Evolutionary conservation across 345 rosid genomes (phyloP), one percentile per base, ranked within the genome.

Genomic region (Eucalyptus lansdowneana): DNA sequence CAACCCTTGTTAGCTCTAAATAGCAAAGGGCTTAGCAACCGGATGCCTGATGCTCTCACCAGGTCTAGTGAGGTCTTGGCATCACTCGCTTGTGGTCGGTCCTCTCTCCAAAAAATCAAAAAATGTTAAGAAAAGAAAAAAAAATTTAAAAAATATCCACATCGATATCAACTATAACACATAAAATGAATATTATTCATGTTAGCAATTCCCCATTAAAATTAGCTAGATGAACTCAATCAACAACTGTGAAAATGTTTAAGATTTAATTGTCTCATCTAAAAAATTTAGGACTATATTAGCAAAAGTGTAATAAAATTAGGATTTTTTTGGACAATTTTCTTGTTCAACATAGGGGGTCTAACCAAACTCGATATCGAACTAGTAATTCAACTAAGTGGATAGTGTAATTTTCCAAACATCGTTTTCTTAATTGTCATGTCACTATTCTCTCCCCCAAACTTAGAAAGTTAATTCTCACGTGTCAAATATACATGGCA

Each of bases 91-190:
- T 4, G 13, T 24, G 29, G 27, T 0, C 0, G 1, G 14, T 56
- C 29, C 1, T 56, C 14, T 22, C 14, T 56, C 62, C 29, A 56
- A 56, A 56, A 56, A 24, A 56, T 4, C 2, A 25, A 24, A 22
- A 0, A 4, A 10, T 1, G 1, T 2, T 4, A 24, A 56, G 1
- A 10, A 56, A 24, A 21, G 3, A 9, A 21, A 1, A 54, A 0
- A 21, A 54, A 21, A 1, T 17, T 17, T 19, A 0, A 7, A 22
- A 54, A 4, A 56, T 9, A 4, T 24, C 2, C 1, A 56, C 62
- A 56, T 56, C 3, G 3, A 0, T 22, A 11, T 56, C 6, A 24
- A 22, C 0, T 24, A 0, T 56, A 1, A 6, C 13, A 24, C 6
- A 2, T 56, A 56, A 22, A 22, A 56, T 56, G 6, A 56, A 22